These are phyloP conservation scores for Plasmodium billcollinsi DNA, from an alignment of 169 alveolate genomes.

Conservation along the genomic window DNA sequence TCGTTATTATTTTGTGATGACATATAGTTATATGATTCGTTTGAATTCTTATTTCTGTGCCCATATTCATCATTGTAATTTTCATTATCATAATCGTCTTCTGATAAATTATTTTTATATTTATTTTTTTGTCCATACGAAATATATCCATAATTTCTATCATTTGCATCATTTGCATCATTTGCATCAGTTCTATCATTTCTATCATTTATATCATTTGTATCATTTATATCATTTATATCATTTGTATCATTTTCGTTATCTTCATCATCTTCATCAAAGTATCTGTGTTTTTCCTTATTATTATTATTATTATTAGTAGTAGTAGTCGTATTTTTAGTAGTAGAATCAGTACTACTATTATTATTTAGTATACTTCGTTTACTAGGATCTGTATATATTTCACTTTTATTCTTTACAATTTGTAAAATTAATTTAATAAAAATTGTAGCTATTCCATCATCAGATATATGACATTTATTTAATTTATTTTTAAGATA, in stretches of 20 bases:
- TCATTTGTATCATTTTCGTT: too few species aligned
- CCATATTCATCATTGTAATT: neutral
- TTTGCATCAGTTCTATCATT: neutral
- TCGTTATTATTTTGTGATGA: neutral
- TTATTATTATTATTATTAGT: neutral
- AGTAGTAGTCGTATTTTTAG: neutral
- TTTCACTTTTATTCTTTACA: slow-evolving; percentile 42
- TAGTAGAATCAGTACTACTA: neutral
- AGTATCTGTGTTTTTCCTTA: neutral
- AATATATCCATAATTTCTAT: slow-evolving; percentile 2
- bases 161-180: neutral
- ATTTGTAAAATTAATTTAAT: slow-evolving; percentile 51
- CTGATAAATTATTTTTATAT: neutral
- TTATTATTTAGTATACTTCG: neutral
- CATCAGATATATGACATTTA: slow-evolving; percentile 33
- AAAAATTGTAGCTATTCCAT: slow-evolving; percentile 20
- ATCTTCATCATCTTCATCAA: neutral
- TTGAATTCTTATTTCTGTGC: neutral
- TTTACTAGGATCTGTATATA: slow-evolving; percentile 31
- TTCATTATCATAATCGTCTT: slow-evolving; percentile 1
- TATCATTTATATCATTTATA: too few species aligned
- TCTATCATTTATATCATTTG: too few species aligned
- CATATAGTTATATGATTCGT: neutral
- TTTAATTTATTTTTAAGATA: slow-evolving; percentile 36
- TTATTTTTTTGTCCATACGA: neutral